Base-by-base conservation (phyloP, 306 rosid genomes). In the Quercus wislizeni region DNA sequence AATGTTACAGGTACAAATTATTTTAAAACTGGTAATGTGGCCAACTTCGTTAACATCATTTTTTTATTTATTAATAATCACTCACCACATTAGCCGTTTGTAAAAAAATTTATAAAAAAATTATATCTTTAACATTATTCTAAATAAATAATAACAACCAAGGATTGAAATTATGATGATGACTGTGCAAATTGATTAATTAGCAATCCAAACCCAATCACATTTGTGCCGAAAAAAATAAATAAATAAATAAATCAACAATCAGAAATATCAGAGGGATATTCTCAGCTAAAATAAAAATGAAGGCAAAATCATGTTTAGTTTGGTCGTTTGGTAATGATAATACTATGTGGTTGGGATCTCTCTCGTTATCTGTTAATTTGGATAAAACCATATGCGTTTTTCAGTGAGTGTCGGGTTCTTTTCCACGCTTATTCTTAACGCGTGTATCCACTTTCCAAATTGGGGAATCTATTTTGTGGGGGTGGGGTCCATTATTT, bases 391-490 rank as follows among this genome's bases (percentile, higher is more conserved):
- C 28, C 81, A 72, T 56, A 27, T 62, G 75, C 38, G 23, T 35
- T 21, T 41, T 59, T 70, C 82, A 81, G 82, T 30, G 10, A 33
- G 69, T 82, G 86, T 86, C 82, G 21, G 83, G 38, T 75, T 51
- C 13, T 27, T 19, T 5, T 3, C 1, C 3, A 52, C 52, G 18
- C 41, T 13, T 5, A 4, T 72, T 7, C 11, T 2, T 12, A 1
- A 68, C 73, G 76, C 82, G 82, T 69, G 79, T 5, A 3, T 0
- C 4, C 54, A 55, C 55, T 2, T 55, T 35, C 61, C 19, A 17
- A 52, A 5, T 41, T 14, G 20, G 80, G 57, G 38, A 33, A 46
- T 76, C 46, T 61, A 1, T 31, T 8, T 19, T 46, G 35, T 23
- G 56, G 52, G 75, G 75, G 70, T 33, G 74, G 79, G 78, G 54